Evolutionary conservation across 2,329 filamentous ascomycete species (phyloP).

Genomic region (Podosphaera leucotricha): DNA sequence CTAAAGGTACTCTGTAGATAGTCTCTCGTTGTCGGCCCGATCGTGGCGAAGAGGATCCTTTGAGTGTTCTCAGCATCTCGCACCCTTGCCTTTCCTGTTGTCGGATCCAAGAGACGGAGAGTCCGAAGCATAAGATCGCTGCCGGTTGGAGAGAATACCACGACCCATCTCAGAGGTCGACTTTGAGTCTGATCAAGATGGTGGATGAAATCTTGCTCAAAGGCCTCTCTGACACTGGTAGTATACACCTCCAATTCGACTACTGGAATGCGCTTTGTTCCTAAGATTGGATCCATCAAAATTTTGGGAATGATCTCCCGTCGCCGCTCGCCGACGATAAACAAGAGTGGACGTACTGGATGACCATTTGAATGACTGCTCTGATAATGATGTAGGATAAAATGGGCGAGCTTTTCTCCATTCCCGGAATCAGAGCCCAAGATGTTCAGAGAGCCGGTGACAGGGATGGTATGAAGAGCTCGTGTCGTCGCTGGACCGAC

Average conservation of each 20-base stretch:
- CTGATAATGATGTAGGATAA: slow-evolving; percentile 59
- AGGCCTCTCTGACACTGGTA: slow-evolving; percentile 60
- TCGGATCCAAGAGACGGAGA: slow-evolving; percentile 26
- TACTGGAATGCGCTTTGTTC: slow-evolving; percentile 32
- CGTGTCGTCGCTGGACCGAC: slow-evolving; percentile 63
- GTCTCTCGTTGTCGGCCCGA: slow-evolving; percentile 76
- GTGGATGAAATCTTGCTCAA: slow-evolving; percentile 39
- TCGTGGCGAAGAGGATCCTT: slow-evolving; percentile 48
- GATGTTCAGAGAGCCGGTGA: slow-evolving; percentile 32
- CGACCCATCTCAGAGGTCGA: slow-evolving; percentile 36
- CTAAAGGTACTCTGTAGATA: slow-evolving; percentile 41
- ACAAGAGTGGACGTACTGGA: slow-evolving; percentile 43
- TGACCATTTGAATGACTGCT: slow-evolving; percentile 22
- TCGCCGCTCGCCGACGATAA: slow-evolving; percentile 74
- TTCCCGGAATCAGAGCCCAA: slow-evolving; percentile 66
- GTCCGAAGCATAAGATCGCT: slow-evolving; percentile 34
- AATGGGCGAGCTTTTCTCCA: slow-evolving; percentile 53
- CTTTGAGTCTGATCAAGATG: slow-evolving; percentile 24
- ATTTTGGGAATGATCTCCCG: slow-evolving; percentile 75
- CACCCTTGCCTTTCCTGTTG: slow-evolving; percentile 19
- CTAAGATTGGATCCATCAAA: slow-evolving; percentile 34
- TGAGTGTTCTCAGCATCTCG: slow-evolving; percentile 20
- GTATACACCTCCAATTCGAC: slow-evolving; percentile 71
- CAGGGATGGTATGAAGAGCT: slow-evolving; percentile 35
- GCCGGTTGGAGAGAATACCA: slow-evolving; percentile 48